Evolutionary conservation across 1,139 yeast species (phyloP).

Genomic region (Candida frijolesensis): DNA sequence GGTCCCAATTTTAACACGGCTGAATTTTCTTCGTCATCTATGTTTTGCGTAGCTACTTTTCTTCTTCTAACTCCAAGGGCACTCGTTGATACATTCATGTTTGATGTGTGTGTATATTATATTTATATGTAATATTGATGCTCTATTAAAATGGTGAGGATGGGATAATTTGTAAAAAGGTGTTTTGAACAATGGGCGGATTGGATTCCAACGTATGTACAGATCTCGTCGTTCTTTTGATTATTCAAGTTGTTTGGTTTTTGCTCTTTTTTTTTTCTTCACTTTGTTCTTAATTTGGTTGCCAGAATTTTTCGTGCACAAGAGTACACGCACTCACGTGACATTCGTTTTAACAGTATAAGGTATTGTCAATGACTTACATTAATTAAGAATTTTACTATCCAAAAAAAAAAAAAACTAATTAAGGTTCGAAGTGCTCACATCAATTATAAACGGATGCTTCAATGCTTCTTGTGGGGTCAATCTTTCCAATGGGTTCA

Average conservation of each 20-base stretch:
- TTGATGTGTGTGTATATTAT: slow-evolving; percentile 2
- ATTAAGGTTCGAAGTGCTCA: slow-evolving; percentile 13
- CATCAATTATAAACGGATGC: slow-evolving; percentile 79
- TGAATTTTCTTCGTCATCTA: slow-evolving; percentile 88
- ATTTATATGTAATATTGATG: neutral
- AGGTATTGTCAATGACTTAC: too few relatives aligned
- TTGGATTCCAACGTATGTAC: neutral
- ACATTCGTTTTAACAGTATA: too few relatives aligned
- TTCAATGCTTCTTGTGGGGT: slow-evolving; percentile 93
- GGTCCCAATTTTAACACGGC: slow-evolving; percentile 86
- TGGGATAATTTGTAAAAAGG: neutral
- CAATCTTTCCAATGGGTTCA: slow-evolving; percentile 93
- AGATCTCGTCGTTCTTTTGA: neutral
- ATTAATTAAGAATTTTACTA: too few relatives aligned
- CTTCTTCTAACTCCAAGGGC: slow-evolving; percentile 83
- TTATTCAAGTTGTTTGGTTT: too few relatives aligned
- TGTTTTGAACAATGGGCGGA: neutral
- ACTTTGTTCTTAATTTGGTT: too few relatives aligned
- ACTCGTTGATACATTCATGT: slow-evolving; percentile 87
- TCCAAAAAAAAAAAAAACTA: neutral
- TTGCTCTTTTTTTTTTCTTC: too few relatives aligned
- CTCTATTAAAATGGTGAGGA: slow-evolving; percentile 1
- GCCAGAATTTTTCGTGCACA: too few relatives aligned
- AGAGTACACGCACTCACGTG: too few relatives aligned
- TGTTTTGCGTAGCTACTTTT: slow-evolving; percentile 57